Base-by-base conservation (phyloP, 129 eudicot species). In the Centrapalus pauciflorus region DNA sequence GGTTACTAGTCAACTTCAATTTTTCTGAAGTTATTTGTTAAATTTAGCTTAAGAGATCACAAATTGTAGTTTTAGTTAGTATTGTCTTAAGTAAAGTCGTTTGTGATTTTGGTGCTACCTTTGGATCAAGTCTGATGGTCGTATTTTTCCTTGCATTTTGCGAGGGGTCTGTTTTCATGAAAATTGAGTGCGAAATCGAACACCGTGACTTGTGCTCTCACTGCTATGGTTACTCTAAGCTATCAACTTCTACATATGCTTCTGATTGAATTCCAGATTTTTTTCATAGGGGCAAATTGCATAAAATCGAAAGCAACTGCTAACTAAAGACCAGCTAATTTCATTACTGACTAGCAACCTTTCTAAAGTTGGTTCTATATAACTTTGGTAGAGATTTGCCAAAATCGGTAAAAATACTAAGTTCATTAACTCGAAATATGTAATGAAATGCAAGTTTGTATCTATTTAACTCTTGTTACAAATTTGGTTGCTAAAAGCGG, bases 1-100 rank as follows among this genome's bases (percentile, higher is more conserved):
- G 99, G 97, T 92, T 26, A 17, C 40, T 69, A 14, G 26, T 55
- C 3, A 41, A 56, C 46, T 40, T 5, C 20, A 27, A 7, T 4
- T 19, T 41, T 0, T 17, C 2, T 19, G 25, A 48, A 0, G 25
- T 25, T 37, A 16, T 10, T 16, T 6, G 0, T 64, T 41, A 27
- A 25, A n/a, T 41, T 7, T 13, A 3, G 11, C 17, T 38, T n/a
- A 38, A 23, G 20, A 37, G 35, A 34, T 26, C 40, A 0, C 0
- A 37, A 3, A 35, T n/a, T 13, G n/a, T n/a, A 26, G 26, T 13
- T 40, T 26, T 27, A 17, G 38, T 10, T 41, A 28, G 32, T 57
- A 13, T 2, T 14, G 20, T 13, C 17, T 8, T 2, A 6, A 67
- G 64, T 54, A 35, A 4, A 7, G 54, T 54, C 38, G 21, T 3